Percentiles rank a stretch among this genome's conserved stretches.
phyloP scores from a whole-genome alignment of 179 eudicot genomes.

The Beta macrorhiza region DNA sequence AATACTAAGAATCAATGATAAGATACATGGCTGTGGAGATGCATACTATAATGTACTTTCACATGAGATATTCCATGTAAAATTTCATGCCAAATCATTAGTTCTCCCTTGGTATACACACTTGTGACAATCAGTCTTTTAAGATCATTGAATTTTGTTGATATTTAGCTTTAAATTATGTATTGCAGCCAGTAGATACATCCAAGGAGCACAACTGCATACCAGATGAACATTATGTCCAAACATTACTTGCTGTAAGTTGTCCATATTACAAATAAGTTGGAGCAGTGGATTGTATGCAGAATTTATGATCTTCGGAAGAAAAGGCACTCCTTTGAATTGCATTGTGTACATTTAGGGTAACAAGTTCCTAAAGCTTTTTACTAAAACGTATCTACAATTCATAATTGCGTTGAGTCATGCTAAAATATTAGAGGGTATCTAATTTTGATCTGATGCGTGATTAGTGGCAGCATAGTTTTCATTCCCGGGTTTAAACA shows the following conservation, averaged over 20 bases:
- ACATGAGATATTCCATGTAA: not conserved
- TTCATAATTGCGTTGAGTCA: not conserved
- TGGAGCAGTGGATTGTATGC: not conserved
- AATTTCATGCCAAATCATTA: not conserved
- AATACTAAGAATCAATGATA: not conserved
- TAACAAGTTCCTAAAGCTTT: not conserved
- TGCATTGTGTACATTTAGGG: not conserved
- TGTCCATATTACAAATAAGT: not conserved
- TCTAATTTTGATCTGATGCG: not conserved
- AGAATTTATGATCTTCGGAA: not conserved
- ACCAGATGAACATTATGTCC: constrained; percentile 97
- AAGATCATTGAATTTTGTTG: not conserved
- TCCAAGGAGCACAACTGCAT: constrained; percentile 92
- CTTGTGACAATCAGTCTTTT: not conserved
- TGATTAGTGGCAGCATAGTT: not conserved
- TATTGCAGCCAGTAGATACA: constrained; percentile 63
- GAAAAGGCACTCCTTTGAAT: not conserved
- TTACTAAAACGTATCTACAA: not conserved
- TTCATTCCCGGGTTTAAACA: not conserved
- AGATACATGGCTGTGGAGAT: not conserved
- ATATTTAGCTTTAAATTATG: not conserved
- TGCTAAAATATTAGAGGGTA: not conserved
- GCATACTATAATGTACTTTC: not conserved
- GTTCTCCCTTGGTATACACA: not conserved
- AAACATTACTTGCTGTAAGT: constrained; percentile 83